Evolutionary conservation across 495 filamentous ascomycete genomes (phyloP).

Genomic region (Chaetomium cochliodes): DNA sequence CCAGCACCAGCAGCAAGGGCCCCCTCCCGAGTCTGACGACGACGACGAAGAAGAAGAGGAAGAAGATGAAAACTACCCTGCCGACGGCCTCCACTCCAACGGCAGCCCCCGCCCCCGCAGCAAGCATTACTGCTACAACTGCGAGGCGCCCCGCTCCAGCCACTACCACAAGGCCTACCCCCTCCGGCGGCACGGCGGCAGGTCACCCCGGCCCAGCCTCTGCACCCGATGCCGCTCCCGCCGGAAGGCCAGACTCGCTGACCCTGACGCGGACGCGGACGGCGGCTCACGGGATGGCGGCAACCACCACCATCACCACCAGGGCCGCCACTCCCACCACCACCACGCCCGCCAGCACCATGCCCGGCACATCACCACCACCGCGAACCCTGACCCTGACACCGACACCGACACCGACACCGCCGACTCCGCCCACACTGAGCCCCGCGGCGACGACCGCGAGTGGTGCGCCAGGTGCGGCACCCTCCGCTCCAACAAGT

Average conservation of each 20-base stretch:
- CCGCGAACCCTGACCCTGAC: no score
- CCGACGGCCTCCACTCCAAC: background rate
- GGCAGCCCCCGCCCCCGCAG: background rate
- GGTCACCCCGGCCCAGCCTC: slow-evolving; percentile 25
- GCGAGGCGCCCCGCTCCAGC: slow-evolving; percentile 31
- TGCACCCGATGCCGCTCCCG: slow-evolving; percentile 30
- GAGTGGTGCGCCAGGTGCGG: slow-evolving; percentile 25
- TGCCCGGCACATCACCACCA: no score
- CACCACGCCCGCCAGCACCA: no score
- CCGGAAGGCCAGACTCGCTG: background rate
- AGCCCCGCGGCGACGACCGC: slow-evolving; percentile 10
- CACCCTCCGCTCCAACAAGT: slow-evolving; percentile 15
- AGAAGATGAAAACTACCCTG: background rate
- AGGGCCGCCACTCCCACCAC: no score
- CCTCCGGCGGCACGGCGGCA: background rate
- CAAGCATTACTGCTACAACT: slow-evolving; percentile 29
- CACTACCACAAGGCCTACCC: slow-evolving; percentile 32
- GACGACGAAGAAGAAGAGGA: background rate
- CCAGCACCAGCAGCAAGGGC: no score
- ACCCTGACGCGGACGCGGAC: no score
- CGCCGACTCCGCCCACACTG: background rate
- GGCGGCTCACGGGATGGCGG: background rate
- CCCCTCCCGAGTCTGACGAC: background rate
- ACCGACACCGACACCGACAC: no score
- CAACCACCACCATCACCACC: no score